These are phyloP conservation scores for Pseudogymnoascus sp. DNA, from an alignment of 2,329 filamentous ascomycete genomes.

Conservation along the genomic window DNA sequence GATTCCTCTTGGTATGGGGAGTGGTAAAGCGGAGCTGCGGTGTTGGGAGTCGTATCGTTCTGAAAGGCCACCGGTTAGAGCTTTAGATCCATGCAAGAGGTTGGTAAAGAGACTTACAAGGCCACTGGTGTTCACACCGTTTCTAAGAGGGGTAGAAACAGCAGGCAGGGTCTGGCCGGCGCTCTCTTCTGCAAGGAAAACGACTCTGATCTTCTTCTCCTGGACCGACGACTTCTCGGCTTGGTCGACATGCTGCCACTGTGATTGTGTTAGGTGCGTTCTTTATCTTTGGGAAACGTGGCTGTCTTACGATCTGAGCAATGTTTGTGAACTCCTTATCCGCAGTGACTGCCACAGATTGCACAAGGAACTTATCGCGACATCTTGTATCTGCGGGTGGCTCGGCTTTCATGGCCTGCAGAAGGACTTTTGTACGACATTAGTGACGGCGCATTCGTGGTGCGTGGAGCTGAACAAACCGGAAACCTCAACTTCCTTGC, in stretches of 20 bases:
- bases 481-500: conserved; percentile 83
- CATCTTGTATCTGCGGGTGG: conserved; percentile 80
- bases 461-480: conserved; percentile 46
- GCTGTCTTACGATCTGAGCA: conserved; percentile 61
- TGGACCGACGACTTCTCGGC: conserved; percentile 69
- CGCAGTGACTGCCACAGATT: conserved; percentile 75
- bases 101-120: conserved; percentile 8
- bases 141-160: conserved; percentile 24
- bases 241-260: conserved; percentile 65
- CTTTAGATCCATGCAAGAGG: background rate
- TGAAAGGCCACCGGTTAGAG: conserved; percentile 5
- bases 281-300: background rate
- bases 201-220: conserved; percentile 93
- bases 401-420: conserved; percentile 97
- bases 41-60: conserved; percentile 20
- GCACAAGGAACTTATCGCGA: conserved; percentile 95
- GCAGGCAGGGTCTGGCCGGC: conserved; percentile 9
- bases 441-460: conserved; percentile 21
- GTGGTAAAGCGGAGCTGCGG: conserved; percentile 44
- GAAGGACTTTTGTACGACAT: conserved; percentile 56
- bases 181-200: conserved; percentile 64
- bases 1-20: conserved; percentile 43
- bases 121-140: conserved; percentile 21
- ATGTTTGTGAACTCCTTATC: conserved; percentile 81
- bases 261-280: conserved; percentile 13